Evolutionary conservation across 1,284 basidiomycete genomes (phyloP), one percentile per base, ranked within the genome.

Genomic region (Melampsora abietis-canadensis): DNA sequence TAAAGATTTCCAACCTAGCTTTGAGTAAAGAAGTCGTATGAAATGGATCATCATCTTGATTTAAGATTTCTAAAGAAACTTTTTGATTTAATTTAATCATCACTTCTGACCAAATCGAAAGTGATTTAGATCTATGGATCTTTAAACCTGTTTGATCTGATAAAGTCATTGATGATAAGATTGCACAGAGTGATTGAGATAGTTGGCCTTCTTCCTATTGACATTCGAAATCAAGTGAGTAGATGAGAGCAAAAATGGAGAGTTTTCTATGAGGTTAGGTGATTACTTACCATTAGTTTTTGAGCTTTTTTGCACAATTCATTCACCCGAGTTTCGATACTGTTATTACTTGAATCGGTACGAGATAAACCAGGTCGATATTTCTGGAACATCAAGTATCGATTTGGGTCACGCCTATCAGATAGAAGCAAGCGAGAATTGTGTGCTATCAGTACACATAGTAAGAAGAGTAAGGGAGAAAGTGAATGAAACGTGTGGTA

Each of bases 211-310:
- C 21, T 57, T 57, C 54, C 54, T 57, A 57, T 24, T 17, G 10
- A 4, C 2, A 14, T 14, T 2, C 21, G 17, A 57, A 57, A 4
- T 57, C 21, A 24, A 27, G 21, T 30, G 0, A 57, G 8, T 21
- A 24, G 21, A 24, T 57, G 5, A 8, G 21, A 21, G 6, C 10
- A 6, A 27, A 24, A 57, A 8, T 6, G 10, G 3, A 10, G 14
- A 2, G 15, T 17, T 4, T 15, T 44, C 7, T 40, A 40, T 10
- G 14, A 17, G 2, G 14, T 4, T 0, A 57, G 24, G 31, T 2
- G 40, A 65, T 27, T 8, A 30, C 63, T 59, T 14, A 74, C 70
- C 48, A 74, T 74, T 15, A 57, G 66, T 19, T 34, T 21, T 66
- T 65, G 27, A 31, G 63, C 48, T 46, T 74, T 47, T 31, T 66